A percentile compares a stretch with the other conserved stretches of the same genome.
Conservation (phyloP, 139 green algal genomes). For the Deuterostichococcus epilithicus region DNA sequence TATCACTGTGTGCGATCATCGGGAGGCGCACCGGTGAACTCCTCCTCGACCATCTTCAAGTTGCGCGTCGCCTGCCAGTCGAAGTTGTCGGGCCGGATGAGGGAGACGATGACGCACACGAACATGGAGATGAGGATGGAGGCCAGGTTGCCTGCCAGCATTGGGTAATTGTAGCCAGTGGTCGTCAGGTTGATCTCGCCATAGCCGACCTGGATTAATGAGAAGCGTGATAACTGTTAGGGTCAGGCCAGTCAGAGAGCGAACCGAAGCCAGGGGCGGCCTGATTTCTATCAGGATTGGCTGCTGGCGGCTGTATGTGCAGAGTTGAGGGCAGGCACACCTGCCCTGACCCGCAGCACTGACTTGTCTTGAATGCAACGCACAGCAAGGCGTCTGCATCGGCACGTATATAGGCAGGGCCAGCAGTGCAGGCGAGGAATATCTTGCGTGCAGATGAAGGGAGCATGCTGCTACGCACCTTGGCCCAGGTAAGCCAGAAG, state of each 20-base stretch:
- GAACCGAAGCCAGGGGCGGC: not conserved
- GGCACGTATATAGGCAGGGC: too few relatives aligned
- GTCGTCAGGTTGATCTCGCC: conserved; percentile 43
- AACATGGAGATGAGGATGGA: conserved; percentile 66
- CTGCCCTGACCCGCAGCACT: too few relatives aligned
- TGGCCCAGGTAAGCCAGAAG: conserved; percentile 53
- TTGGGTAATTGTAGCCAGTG: conserved; percentile 73
- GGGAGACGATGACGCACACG: conserved; percentile 56
- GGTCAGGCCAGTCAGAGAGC: conserved; percentile 3
- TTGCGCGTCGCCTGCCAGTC: conserved; percentile 49
- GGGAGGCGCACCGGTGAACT: not conserved
- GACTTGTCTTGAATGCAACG: too few relatives aligned
- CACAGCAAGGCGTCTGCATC: too few relatives aligned
- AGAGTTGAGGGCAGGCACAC: too few relatives aligned
- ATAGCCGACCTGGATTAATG: conserved; percentile 3
- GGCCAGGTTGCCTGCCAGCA: conserved; percentile 83
- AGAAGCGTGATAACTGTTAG: conserved; percentile 13
- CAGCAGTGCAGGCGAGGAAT: too few relatives aligned
- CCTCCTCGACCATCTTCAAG: conserved; percentile 55
- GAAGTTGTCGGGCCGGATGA: conserved; percentile 49
- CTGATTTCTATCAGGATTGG: too few relatives aligned
- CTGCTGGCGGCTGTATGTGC: too few relatives aligned
- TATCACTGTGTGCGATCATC: not conserved
- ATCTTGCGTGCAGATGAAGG: too few relatives aligned
- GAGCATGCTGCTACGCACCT: too few relatives aligned